Evolutionary conservation across 352 stramenopile genomes (phyloP).

Genomic region (Poterioochromonas sp.): DNA sequence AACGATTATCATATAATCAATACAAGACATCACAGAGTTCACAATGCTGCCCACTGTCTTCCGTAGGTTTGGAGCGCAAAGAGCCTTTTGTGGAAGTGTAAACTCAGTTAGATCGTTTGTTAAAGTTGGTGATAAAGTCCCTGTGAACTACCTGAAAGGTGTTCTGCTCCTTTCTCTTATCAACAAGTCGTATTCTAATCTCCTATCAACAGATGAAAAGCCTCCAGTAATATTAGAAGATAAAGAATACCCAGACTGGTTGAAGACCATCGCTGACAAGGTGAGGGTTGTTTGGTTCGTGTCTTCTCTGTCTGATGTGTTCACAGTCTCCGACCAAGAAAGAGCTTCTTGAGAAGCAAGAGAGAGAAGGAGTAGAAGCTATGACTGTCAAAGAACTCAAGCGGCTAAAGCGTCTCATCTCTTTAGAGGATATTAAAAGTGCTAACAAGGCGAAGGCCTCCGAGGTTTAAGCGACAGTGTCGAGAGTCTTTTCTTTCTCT

Average conservation of each 20-base stretch:
- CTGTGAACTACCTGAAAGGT: conserved; percentile 14
- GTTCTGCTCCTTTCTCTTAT: not conserved
- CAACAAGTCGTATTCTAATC: not conserved
- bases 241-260: conserved; percentile 4
- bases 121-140: conserved; percentile 2
- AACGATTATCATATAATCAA: no score
- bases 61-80: no score
- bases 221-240: not conserved
- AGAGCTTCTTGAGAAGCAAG: not conserved
- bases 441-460: not conserved
- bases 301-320: not conserved
- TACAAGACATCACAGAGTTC: no score
- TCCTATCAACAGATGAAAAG: not conserved
- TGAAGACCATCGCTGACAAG: not conserved
- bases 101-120: not conserved
- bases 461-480: no score
- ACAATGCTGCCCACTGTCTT: no score
- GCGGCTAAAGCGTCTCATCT: not conserved
- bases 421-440: not conserved
- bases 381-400: not conserved
- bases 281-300: not conserved
- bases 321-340: not conserved
- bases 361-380: not conserved
- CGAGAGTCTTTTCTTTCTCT: no score
- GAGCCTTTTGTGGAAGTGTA: not conserved